Evolutionary conservation across 148 eudicot species (phyloP).

Genomic region (Nepenthes gracilis): DNA sequence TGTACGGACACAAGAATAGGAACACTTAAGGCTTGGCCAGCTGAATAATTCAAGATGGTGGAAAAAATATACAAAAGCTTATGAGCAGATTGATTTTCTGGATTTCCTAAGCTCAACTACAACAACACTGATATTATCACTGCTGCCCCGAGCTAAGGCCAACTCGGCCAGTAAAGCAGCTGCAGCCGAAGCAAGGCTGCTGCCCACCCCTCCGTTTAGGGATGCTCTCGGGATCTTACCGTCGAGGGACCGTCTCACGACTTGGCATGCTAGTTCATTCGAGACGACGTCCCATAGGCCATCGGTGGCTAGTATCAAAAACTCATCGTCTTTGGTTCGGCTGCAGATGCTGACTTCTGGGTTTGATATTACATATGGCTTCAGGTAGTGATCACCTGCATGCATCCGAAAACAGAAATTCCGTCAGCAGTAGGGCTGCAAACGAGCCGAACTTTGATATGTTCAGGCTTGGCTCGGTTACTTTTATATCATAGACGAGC

Average conservation of each 20-base stretch:
- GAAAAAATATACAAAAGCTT: too few relatives aligned
- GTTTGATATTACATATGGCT: background rate
- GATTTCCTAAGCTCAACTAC: conserved; percentile 34
- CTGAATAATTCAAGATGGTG: too few relatives aligned
- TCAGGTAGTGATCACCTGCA: background rate
- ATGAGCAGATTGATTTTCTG: conserved; percentile 8
- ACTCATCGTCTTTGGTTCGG: conserved; percentile 37
- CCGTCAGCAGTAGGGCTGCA: too few relatives aligned
- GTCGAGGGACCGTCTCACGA: conserved; percentile 21
- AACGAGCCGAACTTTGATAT: too few relatives aligned
- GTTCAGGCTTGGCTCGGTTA: too few relatives aligned
- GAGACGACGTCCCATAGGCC: conserved; percentile 72
- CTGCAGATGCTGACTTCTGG: conserved; percentile 41
- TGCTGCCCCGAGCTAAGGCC: conserved; percentile 47
- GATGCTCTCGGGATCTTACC: conserved; percentile 16
- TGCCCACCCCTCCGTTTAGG: background rate
- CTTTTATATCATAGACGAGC: too few relatives aligned
- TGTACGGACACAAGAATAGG: too few relatives aligned
- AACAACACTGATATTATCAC: conserved; percentile 43
- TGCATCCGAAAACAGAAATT: background rate
- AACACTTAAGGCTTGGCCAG: too few relatives aligned
- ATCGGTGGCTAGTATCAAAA: conserved; percentile 48
- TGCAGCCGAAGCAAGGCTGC: conserved; percentile 19
- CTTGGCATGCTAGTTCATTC: conserved; percentile 37
- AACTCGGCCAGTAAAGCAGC: conserved; percentile 37